Percentiles rank a stretch among this genome's conserved stretches.
These are phyloP conservation scores for Byssochlamys sp. DNA, from an alignment of 2,329 filamentous ascomycete species.

Conservation along the genomic window DNA sequence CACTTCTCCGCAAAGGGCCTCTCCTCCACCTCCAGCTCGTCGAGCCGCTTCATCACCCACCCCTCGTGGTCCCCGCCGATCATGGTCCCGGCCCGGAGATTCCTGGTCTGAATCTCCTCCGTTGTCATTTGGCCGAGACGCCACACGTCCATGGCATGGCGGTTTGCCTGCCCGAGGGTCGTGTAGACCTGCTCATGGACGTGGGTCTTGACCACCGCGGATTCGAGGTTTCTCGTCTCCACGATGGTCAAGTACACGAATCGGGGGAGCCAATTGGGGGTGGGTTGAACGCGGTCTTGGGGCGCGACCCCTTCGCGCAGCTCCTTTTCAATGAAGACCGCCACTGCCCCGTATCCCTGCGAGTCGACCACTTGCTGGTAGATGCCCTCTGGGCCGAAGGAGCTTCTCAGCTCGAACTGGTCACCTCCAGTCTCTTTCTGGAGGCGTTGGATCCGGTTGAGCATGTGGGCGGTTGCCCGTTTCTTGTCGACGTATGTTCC, in stretches of 20 bases:
- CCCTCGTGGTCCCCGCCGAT: slow-evolving; percentile 7
- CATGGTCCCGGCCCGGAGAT: slow-evolving; percentile 9
- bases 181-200: slow-evolving; percentile 5
- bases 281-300: neutral
- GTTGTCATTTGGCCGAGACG: neutral
- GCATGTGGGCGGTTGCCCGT: neutral
- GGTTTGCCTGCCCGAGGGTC: slow-evolving; percentile 10
- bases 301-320: neutral
- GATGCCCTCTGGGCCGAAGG: neutral
- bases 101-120: neutral
- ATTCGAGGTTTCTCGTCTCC: neutral
- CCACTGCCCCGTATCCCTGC: neutral
- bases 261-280: neutral
- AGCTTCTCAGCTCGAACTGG: neutral
- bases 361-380: neutral
- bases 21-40: slow-evolving; percentile 10
- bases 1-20: slow-evolving; percentile 5
- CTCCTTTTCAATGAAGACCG: neutral
- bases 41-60: slow-evolving; percentile 8
- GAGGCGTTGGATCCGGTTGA: neutral
- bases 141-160: slow-evolving; percentile 10
- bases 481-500: neutral
- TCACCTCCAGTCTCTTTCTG: neutral
- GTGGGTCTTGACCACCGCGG: neutral
- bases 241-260: neutral